Conservation (phyloP, 164 flowering plant genomes). For the Annona cherimola region DNA sequence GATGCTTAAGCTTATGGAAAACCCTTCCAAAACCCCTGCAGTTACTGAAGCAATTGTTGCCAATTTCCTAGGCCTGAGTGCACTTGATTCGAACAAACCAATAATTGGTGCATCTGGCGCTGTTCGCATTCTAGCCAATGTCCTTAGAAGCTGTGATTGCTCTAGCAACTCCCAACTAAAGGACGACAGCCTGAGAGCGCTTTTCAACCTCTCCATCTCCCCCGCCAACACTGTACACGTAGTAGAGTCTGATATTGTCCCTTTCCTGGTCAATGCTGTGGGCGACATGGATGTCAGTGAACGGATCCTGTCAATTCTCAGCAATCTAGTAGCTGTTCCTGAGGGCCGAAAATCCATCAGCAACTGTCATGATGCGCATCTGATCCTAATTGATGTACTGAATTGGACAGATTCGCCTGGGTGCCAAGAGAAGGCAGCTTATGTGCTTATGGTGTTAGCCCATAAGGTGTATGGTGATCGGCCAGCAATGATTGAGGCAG, state of each 20-base stretch:
- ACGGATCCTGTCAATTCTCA: slow-evolving; percentile 55
- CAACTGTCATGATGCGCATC: slow-evolving; percentile 39
- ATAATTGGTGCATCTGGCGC: slow-evolving; percentile 91
- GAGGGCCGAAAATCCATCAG: slow-evolving; percentile 76
- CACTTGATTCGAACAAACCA: slow-evolving; percentile 76
- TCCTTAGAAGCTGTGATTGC: slow-evolving; percentile 28
- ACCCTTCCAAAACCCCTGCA: slow-evolving; percentile 25
- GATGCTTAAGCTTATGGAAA: slow-evolving; percentile 64
- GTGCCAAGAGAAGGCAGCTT: slow-evolving; percentile 85
- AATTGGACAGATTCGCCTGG: slow-evolving; percentile 80
- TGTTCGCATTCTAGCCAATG: slow-evolving; percentile 51
- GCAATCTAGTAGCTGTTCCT: slow-evolving; percentile 61
- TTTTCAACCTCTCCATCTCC: slow-evolving; percentile 78
- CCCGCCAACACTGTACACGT: slow-evolving; percentile 46
- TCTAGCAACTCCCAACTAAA: slow-evolving; percentile 39
- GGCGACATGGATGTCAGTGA: slow-evolving; percentile 88
- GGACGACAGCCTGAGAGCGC: slow-evolving; percentile 72
- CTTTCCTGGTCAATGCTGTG: slow-evolving; percentile 37
- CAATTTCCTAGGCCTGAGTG: slow-evolving; percentile 88
- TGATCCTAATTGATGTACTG: slow-evolving; percentile 69
- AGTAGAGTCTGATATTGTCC: slow-evolving; percentile 52
- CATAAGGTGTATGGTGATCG: slow-evolving; percentile 77
- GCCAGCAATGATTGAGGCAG: slow-evolving; percentile 79
- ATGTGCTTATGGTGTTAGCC: slow-evolving; percentile 91
- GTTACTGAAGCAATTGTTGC: slow-evolving; percentile 77